These are phyloP conservation scores for Hirsutella rhossiliensis DNA, from an alignment of 2,329 filamentous ascomycete genomes.

Conservation along the genomic window DNA sequence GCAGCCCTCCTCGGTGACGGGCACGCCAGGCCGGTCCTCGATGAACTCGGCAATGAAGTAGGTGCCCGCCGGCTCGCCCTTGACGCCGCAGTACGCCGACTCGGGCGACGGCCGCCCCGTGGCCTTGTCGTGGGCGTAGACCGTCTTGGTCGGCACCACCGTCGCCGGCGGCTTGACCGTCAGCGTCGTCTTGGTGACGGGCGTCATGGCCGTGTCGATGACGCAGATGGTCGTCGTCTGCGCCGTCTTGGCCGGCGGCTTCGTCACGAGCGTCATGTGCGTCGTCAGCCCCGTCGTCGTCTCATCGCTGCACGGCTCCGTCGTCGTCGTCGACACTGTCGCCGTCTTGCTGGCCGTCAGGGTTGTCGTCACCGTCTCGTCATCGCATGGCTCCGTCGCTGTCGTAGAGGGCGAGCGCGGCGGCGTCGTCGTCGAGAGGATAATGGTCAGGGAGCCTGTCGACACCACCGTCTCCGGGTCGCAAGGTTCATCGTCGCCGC, in stretches of 20 bases:
- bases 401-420: too few relatives aligned
- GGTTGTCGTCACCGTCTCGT: too few relatives aligned
- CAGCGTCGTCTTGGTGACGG: constrained; percentile 14
- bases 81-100: constrained; percentile 25
- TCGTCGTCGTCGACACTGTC: too few relatives aligned
- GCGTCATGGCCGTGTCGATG: constrained; percentile 21
- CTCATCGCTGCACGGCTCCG: too few relatives aligned
- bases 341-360: too few relatives aligned
- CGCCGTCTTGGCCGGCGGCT: neutral
- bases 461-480: too few relatives aligned
- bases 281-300: neutral
- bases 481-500: too few relatives aligned
- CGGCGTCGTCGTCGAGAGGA: too few relatives aligned
- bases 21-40: constrained; percentile 18
- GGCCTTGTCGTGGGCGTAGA: constrained; percentile 15
- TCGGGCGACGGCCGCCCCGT: constrained; percentile 17
- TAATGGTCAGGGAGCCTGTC: too few relatives aligned
- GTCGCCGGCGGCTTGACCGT: constrained; percentile 12
- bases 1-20: constrained; percentile 26
- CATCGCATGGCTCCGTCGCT: too few relatives aligned
- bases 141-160: constrained; percentile 16
- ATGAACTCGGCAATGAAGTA: constrained; percentile 27
- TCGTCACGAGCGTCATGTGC: neutral
- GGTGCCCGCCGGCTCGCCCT: constrained; percentile 20
- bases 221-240: constrained; percentile 7